Base-by-base conservation (phyloP, 176 grass and related monocot genomes). In the Zoysia japonica region DNA sequence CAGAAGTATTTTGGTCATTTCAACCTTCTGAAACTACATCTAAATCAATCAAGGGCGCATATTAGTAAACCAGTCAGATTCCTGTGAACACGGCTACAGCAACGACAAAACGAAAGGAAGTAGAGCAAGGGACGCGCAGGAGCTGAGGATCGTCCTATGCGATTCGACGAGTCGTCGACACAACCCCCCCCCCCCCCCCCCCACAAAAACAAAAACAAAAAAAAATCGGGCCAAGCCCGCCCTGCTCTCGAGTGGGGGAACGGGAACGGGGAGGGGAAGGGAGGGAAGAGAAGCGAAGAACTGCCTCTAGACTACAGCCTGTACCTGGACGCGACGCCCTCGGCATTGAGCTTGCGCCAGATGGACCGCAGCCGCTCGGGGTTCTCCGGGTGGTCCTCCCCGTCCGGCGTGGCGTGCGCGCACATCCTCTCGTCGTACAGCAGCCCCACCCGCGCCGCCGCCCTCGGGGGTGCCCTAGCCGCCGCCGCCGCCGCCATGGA, bases 361-460 rank as follows among this genome's bases (percentile, higher is more conserved):
- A 98, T 90, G 78, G 82, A 53, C 15, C 92, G 90, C 70, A 94
- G 85, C 62, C 96, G 81, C 56, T 94, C 96, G 74, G 96, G 92
- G 40, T 85, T 91, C 80, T 98, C 95, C 53, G 90, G 90, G 42
- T 98, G 95, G 3, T 71, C 63, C 78, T 89, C 88, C 20, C 92
- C 85, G 28, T 94, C 77, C 2, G 90, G 90, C 35, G 88, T 89
- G 75, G 83, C 84, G 88, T 98, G 96, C 62, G 66, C 65, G 88
- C 92, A 93, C 96, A 98, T 98, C 90, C 96, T 53, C 16, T 98
- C 90, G 84, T 98, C 96, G 86, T 98, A 98, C 13, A 98, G 78
- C 19, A 98, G 81, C 48, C 92, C 95, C 39, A 98, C 91, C 71
- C 47, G 63, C 20, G 82, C 36, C 49, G 59, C 47, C 19, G 43